phyloP scores from a whole-genome alignment of 805 yeast species.

The Candida khao-thaluensis region DNA sequence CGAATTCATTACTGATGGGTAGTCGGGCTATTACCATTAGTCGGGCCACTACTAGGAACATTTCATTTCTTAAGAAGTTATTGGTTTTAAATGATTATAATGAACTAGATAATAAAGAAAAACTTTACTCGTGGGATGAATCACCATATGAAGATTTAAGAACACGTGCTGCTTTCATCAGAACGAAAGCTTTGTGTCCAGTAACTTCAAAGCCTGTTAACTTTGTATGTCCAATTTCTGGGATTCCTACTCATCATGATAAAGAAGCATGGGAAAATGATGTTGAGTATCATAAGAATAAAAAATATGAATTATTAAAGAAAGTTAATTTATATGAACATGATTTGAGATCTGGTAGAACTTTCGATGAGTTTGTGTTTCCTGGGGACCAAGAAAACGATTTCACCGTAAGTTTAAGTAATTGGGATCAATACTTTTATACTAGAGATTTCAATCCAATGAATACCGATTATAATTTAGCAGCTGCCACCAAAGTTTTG shows the following conservation, averaged over 20 bases:
- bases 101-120: conserved; percentile 25
- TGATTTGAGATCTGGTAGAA: conserved; percentile 90
- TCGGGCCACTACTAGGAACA: conserved; percentile 19
- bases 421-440: conserved; percentile 92
- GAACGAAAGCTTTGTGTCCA: conserved; percentile 87
- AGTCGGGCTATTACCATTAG: background rate
- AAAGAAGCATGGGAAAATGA: conserved; percentile 88
- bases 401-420: conserved; percentile 68
- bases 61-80: conserved; percentile 39
- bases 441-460: conserved; percentile 91
- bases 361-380: conserved; percentile 93
- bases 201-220: conserved; percentile 78
- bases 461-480: conserved; percentile 96
- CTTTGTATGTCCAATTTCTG: conserved; percentile 88
- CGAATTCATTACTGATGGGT: background rate
- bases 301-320: conserved; percentile 70
- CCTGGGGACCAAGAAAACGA: conserved; percentile 79
- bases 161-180: conserved; percentile 86
- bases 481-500: conserved; percentile 91
- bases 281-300: conserved; percentile 61
- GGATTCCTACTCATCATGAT: conserved; percentile 95
- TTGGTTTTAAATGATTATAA: conserved; percentile 35
- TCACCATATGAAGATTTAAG: conserved; percentile 87
- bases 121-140: conserved; percentile 72
- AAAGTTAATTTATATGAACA: conserved; percentile 93